Conservation (phyloP, 495 filamentous ascomycete genomes). For the Penicillium robsamsonii region DNA sequence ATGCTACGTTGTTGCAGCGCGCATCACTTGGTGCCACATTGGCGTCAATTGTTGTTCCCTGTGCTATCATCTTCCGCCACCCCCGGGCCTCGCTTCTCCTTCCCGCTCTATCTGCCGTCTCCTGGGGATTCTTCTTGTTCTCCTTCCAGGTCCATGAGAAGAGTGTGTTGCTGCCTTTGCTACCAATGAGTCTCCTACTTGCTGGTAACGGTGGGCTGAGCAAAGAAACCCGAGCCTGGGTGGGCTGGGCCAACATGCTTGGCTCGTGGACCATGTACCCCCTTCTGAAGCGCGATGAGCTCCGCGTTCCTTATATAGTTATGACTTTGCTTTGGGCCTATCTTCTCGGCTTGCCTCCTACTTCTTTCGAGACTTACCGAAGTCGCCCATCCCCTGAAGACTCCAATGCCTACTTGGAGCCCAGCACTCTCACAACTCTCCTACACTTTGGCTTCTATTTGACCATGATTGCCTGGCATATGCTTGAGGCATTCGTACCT, state of each 20-base stretch:
- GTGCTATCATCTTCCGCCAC: slow-evolving; percentile 71
- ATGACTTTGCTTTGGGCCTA: slow-evolving; percentile 86
- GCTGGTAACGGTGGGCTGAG: slow-evolving; percentile 72
- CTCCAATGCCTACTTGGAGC: slow-evolving; percentile 37
- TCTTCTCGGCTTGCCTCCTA: slow-evolving; percentile 79
- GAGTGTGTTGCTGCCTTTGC: slow-evolving; percentile 83
- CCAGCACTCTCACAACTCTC: slow-evolving; percentile 56
- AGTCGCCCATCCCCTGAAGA: slow-evolving; percentile 39
- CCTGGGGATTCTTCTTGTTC: slow-evolving; percentile 97
- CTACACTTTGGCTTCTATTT: slow-evolving; percentile 75
- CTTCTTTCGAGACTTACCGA: slow-evolving; percentile 64
- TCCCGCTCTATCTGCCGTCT: slow-evolving; percentile 71
- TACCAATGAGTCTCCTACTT: slow-evolving; percentile 87
- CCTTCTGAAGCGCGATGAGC: slow-evolving; percentile 77
- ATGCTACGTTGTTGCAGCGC: slow-evolving; percentile 66
- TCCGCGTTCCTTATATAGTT: slow-evolving; percentile 80
- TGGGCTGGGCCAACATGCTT: slow-evolving; percentile 88
- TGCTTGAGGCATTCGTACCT: slow-evolving; percentile 62
- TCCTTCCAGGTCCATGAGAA: slow-evolving; percentile 99
- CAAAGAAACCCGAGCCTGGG: slow-evolving; percentile 77
- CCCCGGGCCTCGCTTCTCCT: slow-evolving; percentile 76
- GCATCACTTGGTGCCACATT: slow-evolving; percentile 74
- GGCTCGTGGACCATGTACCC: slow-evolving; percentile 95
- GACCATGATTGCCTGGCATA: slow-evolving; percentile 75
- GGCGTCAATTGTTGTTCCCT: slow-evolving; percentile 72